Percentiles rank a stretch among this genome's conserved stretches.
Evolutionary conservation across 23 red algal genomes (phyloP).

Genomic region (Agarophyton chilense): DNA sequence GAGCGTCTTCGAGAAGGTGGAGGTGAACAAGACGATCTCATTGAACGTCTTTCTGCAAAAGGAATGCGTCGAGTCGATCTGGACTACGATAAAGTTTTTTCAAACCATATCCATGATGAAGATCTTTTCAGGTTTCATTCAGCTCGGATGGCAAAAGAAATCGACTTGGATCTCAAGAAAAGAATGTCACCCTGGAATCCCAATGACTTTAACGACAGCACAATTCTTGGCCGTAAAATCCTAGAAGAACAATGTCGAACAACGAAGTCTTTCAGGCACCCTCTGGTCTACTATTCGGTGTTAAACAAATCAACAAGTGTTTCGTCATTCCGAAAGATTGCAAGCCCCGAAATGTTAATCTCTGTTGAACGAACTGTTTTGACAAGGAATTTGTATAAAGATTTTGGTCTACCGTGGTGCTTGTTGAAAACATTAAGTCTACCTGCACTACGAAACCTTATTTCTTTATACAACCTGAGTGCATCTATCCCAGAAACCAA

Average conservation of each 20-base stretch:
- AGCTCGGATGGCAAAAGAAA: neutral
- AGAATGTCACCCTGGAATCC: constrained; percentile 16
- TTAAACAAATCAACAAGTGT: neutral
- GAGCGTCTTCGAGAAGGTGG: constrained; percentile 67
- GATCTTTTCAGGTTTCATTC: neutral
- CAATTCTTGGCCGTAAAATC: constrained; percentile 24
- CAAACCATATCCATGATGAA: neutral
- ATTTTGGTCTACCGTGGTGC: neutral
- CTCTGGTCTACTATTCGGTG: neutral
- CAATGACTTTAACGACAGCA: neutral
- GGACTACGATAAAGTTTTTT: constrained; percentile 52
- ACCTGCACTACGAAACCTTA: neutral
- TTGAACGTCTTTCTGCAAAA: constrained; percentile 51
- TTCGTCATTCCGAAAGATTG: neutral
- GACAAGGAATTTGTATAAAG: neutral
- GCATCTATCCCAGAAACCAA: neutral
- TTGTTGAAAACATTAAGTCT: neutral
- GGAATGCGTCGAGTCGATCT: constrained; percentile 28
- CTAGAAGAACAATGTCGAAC: neutral
- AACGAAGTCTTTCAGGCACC: constrained; percentile 20
- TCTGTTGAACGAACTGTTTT: neutral
- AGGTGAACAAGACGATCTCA: constrained; percentile 66
- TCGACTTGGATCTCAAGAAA: constrained; percentile 30
- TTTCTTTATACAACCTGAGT: neutral
- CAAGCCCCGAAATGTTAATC: neutral